Percentiles rank a stretch among this genome's conserved stretches.
Conservation (phyloP, 1,139 yeast species). For the Taphrina deformans region DNA sequence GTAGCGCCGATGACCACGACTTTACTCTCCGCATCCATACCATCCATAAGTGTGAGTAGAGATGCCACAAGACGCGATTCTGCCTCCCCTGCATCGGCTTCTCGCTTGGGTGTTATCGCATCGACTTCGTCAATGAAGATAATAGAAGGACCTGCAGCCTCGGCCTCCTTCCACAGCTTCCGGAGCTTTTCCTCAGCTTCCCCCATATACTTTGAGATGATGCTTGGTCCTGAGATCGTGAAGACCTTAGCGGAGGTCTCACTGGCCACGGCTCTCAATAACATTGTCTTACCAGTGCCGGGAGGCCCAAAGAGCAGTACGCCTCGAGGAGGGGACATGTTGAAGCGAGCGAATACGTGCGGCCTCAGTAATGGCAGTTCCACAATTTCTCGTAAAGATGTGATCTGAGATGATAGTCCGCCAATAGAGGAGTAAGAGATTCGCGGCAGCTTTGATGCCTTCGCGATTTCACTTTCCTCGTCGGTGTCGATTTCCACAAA, state of each 20-base stretch:
- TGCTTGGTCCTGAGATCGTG: slow-evolving; percentile 85
- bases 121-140: slow-evolving; percentile 91
- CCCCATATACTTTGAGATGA: slow-evolving; percentile 87
- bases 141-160: slow-evolving; percentile 78
- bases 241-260: slow-evolving; percentile 74
- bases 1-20: slow-evolving; percentile 80
- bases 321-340: slow-evolving; percentile 90
- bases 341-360: slow-evolving; percentile 72
- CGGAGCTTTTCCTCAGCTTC: slow-evolving; percentile 86
- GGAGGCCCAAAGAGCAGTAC: slow-evolving; percentile 91
- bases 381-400: slow-evolving; percentile 62
- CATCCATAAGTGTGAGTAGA: slow-evolving; percentile 82
- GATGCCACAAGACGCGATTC: slow-evolving; percentile 91
- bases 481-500: slow-evolving; percentile 38
- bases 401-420: slow-evolving; percentile 69
- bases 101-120: slow-evolving; percentile 79
- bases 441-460: slow-evolving; percentile 29
- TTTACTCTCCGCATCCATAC: slow-evolving; percentile 60
- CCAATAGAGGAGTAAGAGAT: slow-evolving; percentile 61
- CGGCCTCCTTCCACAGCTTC: slow-evolving; percentile 80
- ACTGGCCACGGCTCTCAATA: slow-evolving; percentile 75
- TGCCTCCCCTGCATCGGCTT: slow-evolving; percentile 84
- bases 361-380: slow-evolving; percentile 82
- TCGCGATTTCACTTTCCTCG: slow-evolving; percentile 9
- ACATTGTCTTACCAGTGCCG: slow-evolving; percentile 95